Conservation (phyloP, 352 stramenopile species). For the Thraustochytrium sp. region DNA sequence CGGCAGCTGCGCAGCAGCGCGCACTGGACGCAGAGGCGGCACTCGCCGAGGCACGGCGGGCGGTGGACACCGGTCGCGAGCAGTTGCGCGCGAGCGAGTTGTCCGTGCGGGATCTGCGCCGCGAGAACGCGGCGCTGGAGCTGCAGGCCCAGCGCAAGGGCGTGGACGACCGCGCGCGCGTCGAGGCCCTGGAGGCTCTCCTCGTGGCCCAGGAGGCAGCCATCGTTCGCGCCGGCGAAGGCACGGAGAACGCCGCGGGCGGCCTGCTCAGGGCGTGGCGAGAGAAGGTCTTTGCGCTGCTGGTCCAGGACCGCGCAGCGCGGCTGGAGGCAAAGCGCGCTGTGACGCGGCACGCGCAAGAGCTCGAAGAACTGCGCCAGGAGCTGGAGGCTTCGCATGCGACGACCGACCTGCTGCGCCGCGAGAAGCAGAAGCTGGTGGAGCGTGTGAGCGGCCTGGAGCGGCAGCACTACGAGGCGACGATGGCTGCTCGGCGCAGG, state of each 20-base stretch:
- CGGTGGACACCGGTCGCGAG: not conserved
- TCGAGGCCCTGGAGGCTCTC: not conserved
- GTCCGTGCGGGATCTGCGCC: not conserved
- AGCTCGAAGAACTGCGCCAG: not conserved
- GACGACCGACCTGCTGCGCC: not conserved
- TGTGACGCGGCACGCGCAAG: not conserved
- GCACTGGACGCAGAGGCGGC: not conserved
- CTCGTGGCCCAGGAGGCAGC: not conserved
- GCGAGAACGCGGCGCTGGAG: not conserved
- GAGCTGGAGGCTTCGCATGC: not conserved
- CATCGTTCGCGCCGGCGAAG: not conserved
- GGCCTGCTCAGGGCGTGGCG: not conserved
- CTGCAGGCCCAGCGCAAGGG: not conserved
- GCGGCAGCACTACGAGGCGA: not conserved
- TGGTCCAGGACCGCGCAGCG: not conserved
- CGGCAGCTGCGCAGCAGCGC: not conserved
- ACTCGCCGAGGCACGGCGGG: not conserved
- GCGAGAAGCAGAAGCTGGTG: not conserved
- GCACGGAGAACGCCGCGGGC: not conserved
- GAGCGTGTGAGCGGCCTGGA: not conserved
- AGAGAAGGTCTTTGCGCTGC: not conserved
- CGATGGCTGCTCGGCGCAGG: not conserved
- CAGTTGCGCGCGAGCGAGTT: not conserved
- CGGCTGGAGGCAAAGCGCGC: not conserved
- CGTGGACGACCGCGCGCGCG: not conserved